Conservation (phyloP, 75 land plant species). For the Larix kaempferi region DNA sequence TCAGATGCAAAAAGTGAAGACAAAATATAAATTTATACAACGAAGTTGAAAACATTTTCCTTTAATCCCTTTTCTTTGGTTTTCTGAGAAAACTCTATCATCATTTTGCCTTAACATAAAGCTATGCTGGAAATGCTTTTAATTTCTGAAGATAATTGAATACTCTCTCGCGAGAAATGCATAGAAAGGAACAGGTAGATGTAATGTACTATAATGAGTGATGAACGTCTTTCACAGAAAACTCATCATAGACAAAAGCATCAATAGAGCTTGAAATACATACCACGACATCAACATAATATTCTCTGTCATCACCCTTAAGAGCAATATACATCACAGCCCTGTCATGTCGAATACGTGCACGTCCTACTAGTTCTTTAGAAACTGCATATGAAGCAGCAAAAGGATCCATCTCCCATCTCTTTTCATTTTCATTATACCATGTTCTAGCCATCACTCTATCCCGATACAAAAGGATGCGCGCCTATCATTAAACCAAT, state of each 20-base stretch:
- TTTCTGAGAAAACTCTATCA: not conserved
- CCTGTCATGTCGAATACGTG: conserved; percentile 87
- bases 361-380: conserved; percentile 58
- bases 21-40: not conserved
- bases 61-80: not conserved
- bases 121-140: not conserved
- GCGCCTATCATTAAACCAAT: conserved; percentile 39
- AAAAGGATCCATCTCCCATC: conserved; percentile 90
- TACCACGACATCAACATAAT: conserved; percentile 71
- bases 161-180: not conserved
- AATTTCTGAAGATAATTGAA: not conserved
- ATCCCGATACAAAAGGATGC: conserved; percentile 61
- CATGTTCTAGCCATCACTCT: conserved; percentile 65
- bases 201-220: not conserved
- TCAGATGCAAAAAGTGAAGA: not conserved
- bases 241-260: not conserved
- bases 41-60: not conserved
- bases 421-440: conserved; percentile 61
- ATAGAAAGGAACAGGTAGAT: not conserved
- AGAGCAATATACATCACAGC: conserved; percentile 59
- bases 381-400: conserved; percentile 84
- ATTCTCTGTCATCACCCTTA: conserved; percentile 83
- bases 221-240: not conserved
- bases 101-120: not conserved
- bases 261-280: not conserved